Percentiles rank a stretch among this genome's conserved stretches.
phyloP scores from a whole-genome alignment of 768 basidiomycete species.

The Cystoderma amianthinum region DNA sequence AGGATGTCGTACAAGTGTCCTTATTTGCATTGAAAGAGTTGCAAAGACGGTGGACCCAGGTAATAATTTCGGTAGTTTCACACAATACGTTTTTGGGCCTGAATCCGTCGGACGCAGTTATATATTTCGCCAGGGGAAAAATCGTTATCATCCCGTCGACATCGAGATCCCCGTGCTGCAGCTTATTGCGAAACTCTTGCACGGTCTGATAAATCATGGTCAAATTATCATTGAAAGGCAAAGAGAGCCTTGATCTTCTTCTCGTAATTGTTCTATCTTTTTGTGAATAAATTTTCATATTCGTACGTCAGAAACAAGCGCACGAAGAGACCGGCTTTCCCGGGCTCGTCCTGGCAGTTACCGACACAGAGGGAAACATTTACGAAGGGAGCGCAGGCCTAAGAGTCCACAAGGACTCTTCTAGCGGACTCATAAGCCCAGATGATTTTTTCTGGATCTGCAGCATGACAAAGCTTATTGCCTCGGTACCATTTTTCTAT shows the following conservation, averaged over 20 bases:
- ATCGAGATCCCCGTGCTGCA: no score
- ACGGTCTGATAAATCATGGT: no score
- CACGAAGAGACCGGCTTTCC: slow-evolving; percentile 13
- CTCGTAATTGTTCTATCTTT: neutral
- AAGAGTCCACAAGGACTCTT: slow-evolving; percentile 15
- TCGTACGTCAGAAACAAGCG: slow-evolving; percentile 4
- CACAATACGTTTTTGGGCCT: no score
- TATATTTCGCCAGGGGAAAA: no score
- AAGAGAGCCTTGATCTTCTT: neutral
- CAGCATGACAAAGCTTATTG: slow-evolving; percentile 27
- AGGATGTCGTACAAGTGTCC: no score
- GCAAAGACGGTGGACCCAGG: no score
- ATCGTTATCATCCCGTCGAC: no score
- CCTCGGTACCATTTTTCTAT: slow-evolving; percentile 15
- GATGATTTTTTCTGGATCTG: slow-evolving; percentile 28
- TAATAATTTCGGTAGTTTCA: no score
- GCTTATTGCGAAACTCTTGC: no score
- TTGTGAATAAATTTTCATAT: no score
- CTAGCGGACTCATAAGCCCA: slow-evolving; percentile 12
- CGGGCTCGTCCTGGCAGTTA: slow-evolving; percentile 18
- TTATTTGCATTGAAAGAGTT: no score
- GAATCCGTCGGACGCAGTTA: no score
- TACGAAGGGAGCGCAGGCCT: slow-evolving; percentile 17
- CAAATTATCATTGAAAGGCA: neutral
- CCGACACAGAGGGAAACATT: slow-evolving; percentile 18